phyloP scores from a whole-genome alignment of 371 early-diverging fungal genomes.

The Smittium culicis region DNA sequence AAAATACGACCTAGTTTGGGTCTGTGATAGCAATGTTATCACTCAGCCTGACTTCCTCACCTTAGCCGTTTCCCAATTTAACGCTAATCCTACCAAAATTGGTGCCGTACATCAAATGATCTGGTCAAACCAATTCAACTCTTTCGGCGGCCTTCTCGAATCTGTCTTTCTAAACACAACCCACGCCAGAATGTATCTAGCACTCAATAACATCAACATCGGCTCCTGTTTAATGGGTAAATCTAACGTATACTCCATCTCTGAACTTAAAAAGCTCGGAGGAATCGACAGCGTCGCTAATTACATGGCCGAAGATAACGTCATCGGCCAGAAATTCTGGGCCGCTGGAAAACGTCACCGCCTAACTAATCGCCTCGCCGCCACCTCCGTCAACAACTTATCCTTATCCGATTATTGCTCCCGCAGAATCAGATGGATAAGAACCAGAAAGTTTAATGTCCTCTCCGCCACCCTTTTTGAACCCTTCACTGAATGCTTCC shows the following conservation, averaged over 20 bases:
- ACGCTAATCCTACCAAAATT: constrained; percentile 43
- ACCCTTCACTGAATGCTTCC: constrained; percentile 77
- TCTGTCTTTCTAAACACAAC: constrained; percentile 68
- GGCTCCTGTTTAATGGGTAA: constrained; percentile 89
- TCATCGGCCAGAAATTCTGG: constrained; percentile 77
- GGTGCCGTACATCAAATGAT: constrained; percentile 90
- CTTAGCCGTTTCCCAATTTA: constrained; percentile 57
- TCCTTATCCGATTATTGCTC: constrained; percentile 56
- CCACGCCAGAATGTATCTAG: constrained; percentile 87
- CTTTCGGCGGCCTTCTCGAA: constrained; percentile 73
- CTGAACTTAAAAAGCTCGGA: constrained; percentile 63
- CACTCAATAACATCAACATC: constrained; percentile 67
- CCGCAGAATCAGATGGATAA: constrained; percentile 79
- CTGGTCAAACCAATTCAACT: constrained; percentile 51
- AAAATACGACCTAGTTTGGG: constrained; percentile 83
- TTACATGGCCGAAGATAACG: constrained; percentile 90
- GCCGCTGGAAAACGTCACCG: constrained; percentile 58
- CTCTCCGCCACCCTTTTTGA: constrained; percentile 71
- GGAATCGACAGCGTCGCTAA: constrained; percentile 71
- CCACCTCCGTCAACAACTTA: constrained; percentile 64
- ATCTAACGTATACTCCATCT: constrained; percentile 75
- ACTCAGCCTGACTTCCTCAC: constrained; percentile 59
- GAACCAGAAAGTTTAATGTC: constrained; percentile 81
- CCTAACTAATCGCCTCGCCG: constrained; percentile 72
- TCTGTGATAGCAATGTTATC: constrained; percentile 78